Conservation (phyloP, 495 filamentous ascomycete species). For the Aspergillus coremiiformis region DNA sequence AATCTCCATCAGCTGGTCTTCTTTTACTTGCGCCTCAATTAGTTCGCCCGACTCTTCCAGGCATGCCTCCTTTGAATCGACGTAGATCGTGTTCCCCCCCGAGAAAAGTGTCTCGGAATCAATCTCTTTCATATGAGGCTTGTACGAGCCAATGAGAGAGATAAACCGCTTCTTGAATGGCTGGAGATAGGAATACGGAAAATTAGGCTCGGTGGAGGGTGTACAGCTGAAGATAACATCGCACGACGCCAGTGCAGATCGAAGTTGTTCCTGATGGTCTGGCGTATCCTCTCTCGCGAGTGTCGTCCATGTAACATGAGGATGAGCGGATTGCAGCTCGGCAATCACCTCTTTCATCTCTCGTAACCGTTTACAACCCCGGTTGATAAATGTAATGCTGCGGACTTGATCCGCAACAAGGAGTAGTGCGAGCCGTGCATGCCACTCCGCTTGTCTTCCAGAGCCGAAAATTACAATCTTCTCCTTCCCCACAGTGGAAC, state of each 20-base stretch:
- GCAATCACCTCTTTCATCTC: constrained; percentile 21
- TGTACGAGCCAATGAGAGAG: constrained; percentile 77
- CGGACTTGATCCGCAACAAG: constrained; percentile 52
- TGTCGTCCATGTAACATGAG: constrained; percentile 15
- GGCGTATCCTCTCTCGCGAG: constrained; percentile 27
- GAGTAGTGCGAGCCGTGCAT: constrained; percentile 72
- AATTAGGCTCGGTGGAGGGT: constrained; percentile 54
- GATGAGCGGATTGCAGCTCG: constrained; percentile 22
- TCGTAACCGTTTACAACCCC: constrained; percentile 46
- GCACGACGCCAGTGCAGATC: constrained; percentile 26
- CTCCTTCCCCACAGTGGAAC: constrained; percentile 41
- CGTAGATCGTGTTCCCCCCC: constrained; percentile 64
- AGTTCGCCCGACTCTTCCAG: constrained; percentile 85
- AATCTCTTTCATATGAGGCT: constrained; percentile 77
- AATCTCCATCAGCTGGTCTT: constrained; percentile 70
- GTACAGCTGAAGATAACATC: constrained; percentile 81
- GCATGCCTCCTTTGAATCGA: constrained; percentile 74
- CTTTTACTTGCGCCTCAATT: constrained; percentile 60
- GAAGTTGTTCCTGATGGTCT: constrained; percentile 23
- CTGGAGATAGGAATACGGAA: constrained; percentile 47
- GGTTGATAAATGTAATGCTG: constrained; percentile 70
- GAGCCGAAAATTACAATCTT: constrained; percentile 76
- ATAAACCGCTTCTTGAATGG: constrained; percentile 60
- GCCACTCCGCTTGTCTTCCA: constrained; percentile 89
- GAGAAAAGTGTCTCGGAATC: constrained; percentile 69